Percentiles rank a stretch among this genome's conserved stretches.
Evolutionary conservation across 371 early-diverging fungal genomes (phyloP).

Genomic region (Rhizopus sp.): DNA sequence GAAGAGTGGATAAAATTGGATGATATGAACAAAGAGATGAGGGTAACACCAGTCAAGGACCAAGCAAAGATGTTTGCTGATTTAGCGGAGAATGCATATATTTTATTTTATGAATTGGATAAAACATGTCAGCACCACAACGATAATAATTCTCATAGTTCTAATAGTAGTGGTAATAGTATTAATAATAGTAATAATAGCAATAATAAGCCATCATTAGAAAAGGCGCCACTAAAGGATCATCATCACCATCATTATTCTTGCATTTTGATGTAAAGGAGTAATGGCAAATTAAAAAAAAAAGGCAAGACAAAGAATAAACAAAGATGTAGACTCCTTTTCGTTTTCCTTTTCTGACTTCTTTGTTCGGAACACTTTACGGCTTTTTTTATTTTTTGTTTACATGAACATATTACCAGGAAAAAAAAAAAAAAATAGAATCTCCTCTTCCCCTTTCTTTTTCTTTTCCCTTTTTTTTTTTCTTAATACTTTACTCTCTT

Average conservation of each 20-base stretch:
- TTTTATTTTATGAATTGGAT: slow-evolving; percentile 61
- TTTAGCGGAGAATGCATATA: slow-evolving; percentile 54
- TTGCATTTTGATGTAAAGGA: slow-evolving; percentile 3
- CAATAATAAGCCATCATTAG: neutral
- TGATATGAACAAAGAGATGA: slow-evolving; percentile 35
- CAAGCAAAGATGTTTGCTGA: slow-evolving; percentile 31
- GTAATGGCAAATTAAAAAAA: neutral
- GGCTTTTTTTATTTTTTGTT: slow-evolving; percentile 1
- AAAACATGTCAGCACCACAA: slow-evolving; percentile 32
- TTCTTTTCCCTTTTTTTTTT: neutral
- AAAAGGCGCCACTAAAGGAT: neutral
- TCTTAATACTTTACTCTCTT: neutral
- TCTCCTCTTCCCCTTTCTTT: neutral
- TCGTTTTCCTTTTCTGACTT: neutral
- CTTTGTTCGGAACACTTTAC: neutral
- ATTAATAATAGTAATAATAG: too few species aligned
- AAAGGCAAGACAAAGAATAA: neutral
- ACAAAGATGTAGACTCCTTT: neutral
- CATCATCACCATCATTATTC: slow-evolving; percentile 7
- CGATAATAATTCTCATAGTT: neutral
- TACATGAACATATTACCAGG: neutral
- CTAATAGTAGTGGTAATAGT: too few species aligned
- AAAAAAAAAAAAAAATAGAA: neutral
- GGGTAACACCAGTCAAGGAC: slow-evolving; percentile 28
- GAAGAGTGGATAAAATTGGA: slow-evolving; percentile 28